Conservation (phyloP, 1,139 yeast species). For the Geotrichum fermentans region DNA sequence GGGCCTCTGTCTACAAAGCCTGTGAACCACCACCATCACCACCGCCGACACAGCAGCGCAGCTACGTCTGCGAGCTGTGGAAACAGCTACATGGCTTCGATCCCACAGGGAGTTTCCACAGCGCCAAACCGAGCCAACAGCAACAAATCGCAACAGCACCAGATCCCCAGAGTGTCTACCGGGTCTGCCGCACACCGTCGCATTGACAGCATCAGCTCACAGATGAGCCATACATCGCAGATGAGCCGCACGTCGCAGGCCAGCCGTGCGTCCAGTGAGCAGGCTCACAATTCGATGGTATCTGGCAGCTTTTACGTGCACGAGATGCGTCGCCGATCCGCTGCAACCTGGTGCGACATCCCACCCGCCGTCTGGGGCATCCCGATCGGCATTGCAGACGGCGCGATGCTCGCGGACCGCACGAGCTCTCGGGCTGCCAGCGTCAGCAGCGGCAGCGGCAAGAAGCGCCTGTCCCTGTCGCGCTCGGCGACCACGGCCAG, state of each 20-base stretch:
- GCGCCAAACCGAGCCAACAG: not conserved
- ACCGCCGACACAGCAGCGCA: too few relatives aligned
- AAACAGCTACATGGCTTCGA: constrained; percentile 11
- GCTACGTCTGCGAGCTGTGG: too few relatives aligned
- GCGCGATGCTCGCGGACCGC: not conserved
- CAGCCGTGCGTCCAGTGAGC: constrained; percentile 9
- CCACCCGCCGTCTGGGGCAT: constrained; percentile 56
- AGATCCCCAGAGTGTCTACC: not conserved
- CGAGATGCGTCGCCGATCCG: constrained; percentile 49
- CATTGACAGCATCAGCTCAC: constrained; percentile 13
- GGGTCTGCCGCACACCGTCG: constrained; percentile 6
- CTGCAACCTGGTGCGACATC: constrained; percentile 48
- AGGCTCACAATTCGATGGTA: constrained; percentile 14
- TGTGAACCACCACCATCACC: too few relatives aligned
- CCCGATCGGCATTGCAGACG: constrained; percentile 58
- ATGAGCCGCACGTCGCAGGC: constrained; percentile 6
- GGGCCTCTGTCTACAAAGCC: too few relatives aligned
- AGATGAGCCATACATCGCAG: constrained; percentile 3
- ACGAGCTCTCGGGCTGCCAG: not conserved
- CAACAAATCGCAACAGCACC: not conserved
- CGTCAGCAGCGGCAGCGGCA: not conserved
- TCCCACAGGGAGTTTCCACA: constrained; percentile 7
- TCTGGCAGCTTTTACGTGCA: constrained; percentile 51
- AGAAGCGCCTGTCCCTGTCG: constrained; percentile 28
- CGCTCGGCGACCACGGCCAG: constrained; percentile 38